Conservation (phyloP, 352 stramenopile genomes). For the Phytophthora capsici region DNA sequence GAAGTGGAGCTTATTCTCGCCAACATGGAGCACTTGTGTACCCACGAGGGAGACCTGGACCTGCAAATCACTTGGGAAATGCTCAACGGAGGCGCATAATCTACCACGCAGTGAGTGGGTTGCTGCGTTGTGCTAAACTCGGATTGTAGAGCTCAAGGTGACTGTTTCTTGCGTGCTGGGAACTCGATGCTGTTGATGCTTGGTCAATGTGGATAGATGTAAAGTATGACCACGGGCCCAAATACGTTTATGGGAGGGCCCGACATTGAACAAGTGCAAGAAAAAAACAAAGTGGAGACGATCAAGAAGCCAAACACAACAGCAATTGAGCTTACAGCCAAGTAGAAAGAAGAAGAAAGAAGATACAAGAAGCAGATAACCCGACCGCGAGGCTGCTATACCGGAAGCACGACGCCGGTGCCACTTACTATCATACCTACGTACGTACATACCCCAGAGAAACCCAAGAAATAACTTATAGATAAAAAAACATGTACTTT, state of each 20-base stretch:
- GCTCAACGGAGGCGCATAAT: constrained; percentile 63
- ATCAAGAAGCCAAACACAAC: constrained; percentile 21
- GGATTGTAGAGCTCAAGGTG: neutral
- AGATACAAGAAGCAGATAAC: neutral
- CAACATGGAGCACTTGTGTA: constrained; percentile 84
- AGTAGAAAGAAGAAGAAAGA: neutral
- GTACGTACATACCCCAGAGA: constrained; percentile 31
- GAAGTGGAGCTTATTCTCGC: constrained; percentile 83
- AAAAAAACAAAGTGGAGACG: constrained; percentile 25
- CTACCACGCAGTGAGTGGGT: neutral
- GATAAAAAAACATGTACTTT: constrained; percentile 45
- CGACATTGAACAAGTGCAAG: constrained; percentile 35
- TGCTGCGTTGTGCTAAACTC: constrained; percentile 3
- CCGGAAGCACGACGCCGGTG: constrained; percentile 8
- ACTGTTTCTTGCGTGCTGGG: constrained; percentile 3
- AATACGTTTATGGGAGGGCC: constrained; percentile 24
- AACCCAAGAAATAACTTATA: constrained; percentile 67
- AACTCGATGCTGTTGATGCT: constrained; percentile 18
- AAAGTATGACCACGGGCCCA: constrained; percentile 43
- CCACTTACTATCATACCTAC: constrained; percentile 30
- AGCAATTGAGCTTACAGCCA: constrained; percentile 1
- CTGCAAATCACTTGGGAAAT: constrained; percentile 89
- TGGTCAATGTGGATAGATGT: constrained; percentile 48
- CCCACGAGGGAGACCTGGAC: constrained; percentile 82
- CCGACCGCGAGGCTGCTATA: constrained; percentile 4